These are phyloP conservation scores for Pseudoneurospora amorphoporcata DNA, from an alignment of 495 filamentous ascomycete species.

Conservation along the genomic window DNA sequence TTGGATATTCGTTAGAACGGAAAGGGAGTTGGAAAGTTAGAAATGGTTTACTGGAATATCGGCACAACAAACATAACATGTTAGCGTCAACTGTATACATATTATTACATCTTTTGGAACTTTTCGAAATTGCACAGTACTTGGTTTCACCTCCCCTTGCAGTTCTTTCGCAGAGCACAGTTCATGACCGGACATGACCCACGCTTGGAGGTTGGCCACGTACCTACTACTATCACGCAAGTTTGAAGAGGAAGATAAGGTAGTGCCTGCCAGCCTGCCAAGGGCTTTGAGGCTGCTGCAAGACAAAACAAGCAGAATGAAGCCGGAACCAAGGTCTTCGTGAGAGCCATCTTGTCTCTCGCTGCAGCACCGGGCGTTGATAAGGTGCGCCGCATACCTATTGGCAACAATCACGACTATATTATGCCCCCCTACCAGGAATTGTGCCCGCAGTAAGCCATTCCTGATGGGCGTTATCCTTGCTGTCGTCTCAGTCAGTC, in stretches of 20 bases:
- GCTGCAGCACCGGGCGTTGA: not conserved
- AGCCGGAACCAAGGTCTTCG: not conserved
- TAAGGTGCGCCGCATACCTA: not conserved
- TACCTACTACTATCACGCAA: not conserved
- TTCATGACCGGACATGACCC: not conserved
- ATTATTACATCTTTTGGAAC: not conserved
- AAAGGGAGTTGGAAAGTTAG: not conserved
- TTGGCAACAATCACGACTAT: not conserved
- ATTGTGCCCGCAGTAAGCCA: not conserved
- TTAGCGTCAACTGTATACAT: not conserved
- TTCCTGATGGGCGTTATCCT: not conserved
- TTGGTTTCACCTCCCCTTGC: too few species aligned
- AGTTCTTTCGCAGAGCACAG: not conserved
- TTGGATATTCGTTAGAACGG: not conserved
- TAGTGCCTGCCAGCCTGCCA: not conserved
- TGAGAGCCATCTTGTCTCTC: not conserved
- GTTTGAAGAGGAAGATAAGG: too few species aligned
- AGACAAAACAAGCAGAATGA: not conserved
- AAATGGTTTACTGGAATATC: not conserved
- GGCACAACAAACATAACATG: not conserved
- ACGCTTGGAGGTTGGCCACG: not conserved
- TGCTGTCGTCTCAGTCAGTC: not conserved
- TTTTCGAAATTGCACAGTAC: not conserved
- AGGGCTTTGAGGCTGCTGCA: not conserved
- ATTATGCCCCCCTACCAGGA: not conserved